Evolutionary conservation across 495 filamentous ascomycete species (phyloP).

Genomic region (Thermochaetoides thermophila): DNA sequence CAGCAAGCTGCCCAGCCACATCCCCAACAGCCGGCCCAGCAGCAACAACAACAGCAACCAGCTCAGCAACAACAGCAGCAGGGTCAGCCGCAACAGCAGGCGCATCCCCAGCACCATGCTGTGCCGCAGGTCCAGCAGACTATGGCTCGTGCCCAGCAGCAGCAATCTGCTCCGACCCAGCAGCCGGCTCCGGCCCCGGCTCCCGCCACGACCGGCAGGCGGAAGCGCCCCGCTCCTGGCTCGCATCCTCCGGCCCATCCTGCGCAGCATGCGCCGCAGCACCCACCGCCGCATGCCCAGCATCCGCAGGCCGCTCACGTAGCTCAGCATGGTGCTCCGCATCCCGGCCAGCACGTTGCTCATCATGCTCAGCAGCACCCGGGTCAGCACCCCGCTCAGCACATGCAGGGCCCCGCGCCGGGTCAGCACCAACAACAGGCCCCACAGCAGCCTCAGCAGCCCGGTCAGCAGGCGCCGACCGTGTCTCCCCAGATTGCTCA

Average conservation of each 20-base stretch:
- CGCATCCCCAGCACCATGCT: slow-evolving; percentile 17
- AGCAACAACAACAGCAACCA: slow-evolving; percentile 1
- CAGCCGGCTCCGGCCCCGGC: slow-evolving; percentile 29
- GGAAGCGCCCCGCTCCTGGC: slow-evolving; percentile 20
- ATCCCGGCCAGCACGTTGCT: slow-evolving; percentile 8
- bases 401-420: slow-evolving; percentile 6
- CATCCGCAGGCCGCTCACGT: slow-evolving; percentile 10
- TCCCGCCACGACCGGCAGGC: slow-evolving; percentile 14
- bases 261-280: slow-evolving; percentile 1
- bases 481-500: slow-evolving; percentile 11
- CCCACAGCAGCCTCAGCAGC: slow-evolving; percentile 10
- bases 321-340: slow-evolving; percentile 8
- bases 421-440: slow-evolving; percentile 8
- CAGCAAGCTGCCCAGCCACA: no score
- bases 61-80: slow-evolving; percentile 24
- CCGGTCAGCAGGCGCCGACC: slow-evolving; percentile 12
- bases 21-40: slow-evolving; percentile 1
- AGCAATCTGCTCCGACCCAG: slow-evolving; percentile 12
- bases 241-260: slow-evolving; percentile 2
- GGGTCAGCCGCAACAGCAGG: slow-evolving; percentile 23
- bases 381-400: slow-evolving; percentile 10
- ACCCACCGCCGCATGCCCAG: slow-evolving; percentile 8
- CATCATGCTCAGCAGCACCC: slow-evolving; percentile 13
- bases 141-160: slow-evolving; percentile 17
- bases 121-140: slow-evolving; percentile 20